A percentile compares a stretch with the other conserved stretches of the same genome.
phyloP scores from a whole-genome alignment of 306 rosid genomes.

The Rosa multiflora region DNA sequence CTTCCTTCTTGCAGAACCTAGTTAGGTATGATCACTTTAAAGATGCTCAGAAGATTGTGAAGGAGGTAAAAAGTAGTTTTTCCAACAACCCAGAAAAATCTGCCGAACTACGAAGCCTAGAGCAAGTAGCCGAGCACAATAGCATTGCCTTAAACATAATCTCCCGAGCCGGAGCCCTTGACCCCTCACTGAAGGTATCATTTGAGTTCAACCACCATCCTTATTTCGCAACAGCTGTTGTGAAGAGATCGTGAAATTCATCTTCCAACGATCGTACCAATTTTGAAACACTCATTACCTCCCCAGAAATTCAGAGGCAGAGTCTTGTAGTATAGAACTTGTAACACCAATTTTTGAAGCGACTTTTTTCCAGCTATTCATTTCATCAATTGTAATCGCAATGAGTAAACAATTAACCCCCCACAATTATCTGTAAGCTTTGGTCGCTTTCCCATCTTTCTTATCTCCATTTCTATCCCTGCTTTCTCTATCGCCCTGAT shows the following conservation, averaged over 20 bases:
- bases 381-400: constrained; percentile 45
- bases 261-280: constrained; percentile 32
- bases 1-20: constrained; percentile 49
- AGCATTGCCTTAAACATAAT: constrained; percentile 74
- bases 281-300: constrained; percentile 41
- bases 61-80: constrained; percentile 72
- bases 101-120: constrained; percentile 74
- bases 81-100: constrained; percentile 65
- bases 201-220: constrained; percentile 86
- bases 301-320: constrained; percentile 37
- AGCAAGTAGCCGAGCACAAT: constrained; percentile 95
- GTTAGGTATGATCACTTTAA: constrained; percentile 75
- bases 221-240: constrained; percentile 76
- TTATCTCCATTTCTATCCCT: neutral
- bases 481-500: neutral
- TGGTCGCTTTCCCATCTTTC: neutral
- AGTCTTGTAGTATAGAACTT: constrained; percentile 36
- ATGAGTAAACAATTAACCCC: constrained; percentile 24
- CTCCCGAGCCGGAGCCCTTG: constrained; percentile 59
- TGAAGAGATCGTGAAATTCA: constrained; percentile 69
- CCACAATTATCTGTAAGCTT: neutral
- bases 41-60: constrained; percentile 85
- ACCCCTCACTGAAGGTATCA: constrained; percentile 72
- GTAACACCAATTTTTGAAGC: constrained; percentile 32
- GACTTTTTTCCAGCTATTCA: constrained; percentile 35